Base-by-base conservation (phyloP, 495 filamentous ascomycete genomes). In the Bathelium albidoporum region DNA sequence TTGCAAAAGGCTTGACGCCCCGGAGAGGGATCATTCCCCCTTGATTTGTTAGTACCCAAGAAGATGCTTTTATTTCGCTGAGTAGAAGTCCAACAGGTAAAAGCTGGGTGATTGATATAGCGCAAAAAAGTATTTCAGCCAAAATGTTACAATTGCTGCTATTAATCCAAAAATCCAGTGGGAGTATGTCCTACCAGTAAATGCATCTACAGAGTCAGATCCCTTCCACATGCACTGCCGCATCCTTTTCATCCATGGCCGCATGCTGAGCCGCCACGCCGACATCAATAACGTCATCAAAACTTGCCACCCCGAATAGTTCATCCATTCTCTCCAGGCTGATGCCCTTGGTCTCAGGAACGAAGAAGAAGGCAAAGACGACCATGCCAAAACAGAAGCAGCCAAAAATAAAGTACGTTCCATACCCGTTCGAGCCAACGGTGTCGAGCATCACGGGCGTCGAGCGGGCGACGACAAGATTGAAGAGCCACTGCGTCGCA, bases 401-500 rank as follows among this genome's bases (percentile, higher is more conserved):
- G 39, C 62, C 62, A 66, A 69, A 75, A 36, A 72, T 66, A 39
- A 73, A 39, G 65, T 70, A 73, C 49, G 60, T 55, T 62, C 72
- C 71, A 62, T 74, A 73, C 32, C 72, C 72, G n/a, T 65, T 34
- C 39, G 28, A 26, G 1, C 73, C 73, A 10, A 70, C 64, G 0
- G 64, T 71, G 1, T 60, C 66, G 18, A 75, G 61, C 72, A 74
- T 72, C 44, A 62, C 69, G 1, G 69, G 73, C 22, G 69, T 70
- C 9, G 70, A 66, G 12, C 69, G 58, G 18, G 74, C 73, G 32
- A 76, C 68, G 14, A 76, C 71, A 26, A 76, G 70, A 52, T 76
- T 74, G 65, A 76, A 76, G 31, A 75, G 66, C 74, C 74, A 76
- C 59, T 76, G 73, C 31, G 73, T 74, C 10, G 73, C 71, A 0